Evolutionary conservation across 1,139 yeast genomes (phyloP).

Genomic region (Candida anutae): DNA sequence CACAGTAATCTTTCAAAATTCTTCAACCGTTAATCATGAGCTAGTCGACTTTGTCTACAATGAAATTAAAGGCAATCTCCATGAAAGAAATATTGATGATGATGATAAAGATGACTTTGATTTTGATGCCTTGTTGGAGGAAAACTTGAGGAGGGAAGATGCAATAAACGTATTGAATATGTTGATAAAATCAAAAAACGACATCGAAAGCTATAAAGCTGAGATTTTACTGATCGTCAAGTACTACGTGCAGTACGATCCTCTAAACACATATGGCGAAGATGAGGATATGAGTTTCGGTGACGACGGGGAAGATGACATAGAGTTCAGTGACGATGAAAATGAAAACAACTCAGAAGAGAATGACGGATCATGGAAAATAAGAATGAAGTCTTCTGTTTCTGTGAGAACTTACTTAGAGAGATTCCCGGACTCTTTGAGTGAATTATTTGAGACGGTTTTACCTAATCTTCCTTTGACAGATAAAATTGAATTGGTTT

Average conservation of each 20-base stretch:
- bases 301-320: constrained; percentile 24
- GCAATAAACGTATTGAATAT: constrained; percentile 35
- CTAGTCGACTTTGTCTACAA: constrained; percentile 6
- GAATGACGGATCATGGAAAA: constrained; percentile 65
- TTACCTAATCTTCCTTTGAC: constrained; percentile 14
- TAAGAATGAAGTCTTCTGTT: constrained; percentile 49
- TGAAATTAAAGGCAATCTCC: constrained; percentile 13
- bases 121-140: constrained; percentile 27
- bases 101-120: constrained; percentile 37
- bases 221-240: constrained; percentile 27
- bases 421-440: constrained; percentile 18
- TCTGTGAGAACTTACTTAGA: constrained; percentile 34
- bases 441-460: constrained; percentile 4
- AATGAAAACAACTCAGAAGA: constrained; percentile 25
- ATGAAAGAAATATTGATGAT: constrained; percentile 22
- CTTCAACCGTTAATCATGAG: constrained; percentile 2
- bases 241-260: constrained; percentile 48
- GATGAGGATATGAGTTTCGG: constrained; percentile 17
- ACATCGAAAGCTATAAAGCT: constrained; percentile 3
- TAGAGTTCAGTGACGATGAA: constrained; percentile 35
- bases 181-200: constrained; percentile 13
- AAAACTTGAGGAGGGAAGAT: constrained; percentile 38
- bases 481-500: constrained; percentile 36
- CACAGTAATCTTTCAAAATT: constrained; percentile 6
- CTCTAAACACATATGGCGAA: constrained; percentile 30